phyloP scores from a whole-genome alignment of 192 early-diverging fungal genomes.

The Chytriomyces confervae region DNA sequence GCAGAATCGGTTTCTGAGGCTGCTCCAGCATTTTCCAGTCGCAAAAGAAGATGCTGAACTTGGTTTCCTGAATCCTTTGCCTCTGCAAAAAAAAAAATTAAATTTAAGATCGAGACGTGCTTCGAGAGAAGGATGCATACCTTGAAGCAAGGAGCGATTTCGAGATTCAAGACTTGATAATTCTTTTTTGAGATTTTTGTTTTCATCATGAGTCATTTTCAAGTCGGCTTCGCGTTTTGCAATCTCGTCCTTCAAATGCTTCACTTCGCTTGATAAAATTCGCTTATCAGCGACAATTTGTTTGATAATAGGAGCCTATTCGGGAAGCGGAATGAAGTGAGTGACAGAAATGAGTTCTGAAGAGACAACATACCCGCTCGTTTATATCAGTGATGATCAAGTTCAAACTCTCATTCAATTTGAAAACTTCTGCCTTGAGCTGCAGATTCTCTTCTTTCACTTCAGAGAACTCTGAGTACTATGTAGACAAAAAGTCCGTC shows the following conservation, averaged over 20 bases:
- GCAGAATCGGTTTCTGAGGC: constrained; percentile 2
- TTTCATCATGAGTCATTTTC: not conserved
- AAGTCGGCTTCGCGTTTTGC: too few species aligned
- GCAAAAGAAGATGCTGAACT: constrained; percentile 35
- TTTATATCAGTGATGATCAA: constrained; percentile 25
- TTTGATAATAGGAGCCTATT: constrained; percentile 38
- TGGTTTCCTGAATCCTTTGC: constrained; percentile 23
- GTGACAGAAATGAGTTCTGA: not conserved
- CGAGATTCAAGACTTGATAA: not conserved
- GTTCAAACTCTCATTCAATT: constrained; percentile 33
- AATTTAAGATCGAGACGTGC: too few species aligned
- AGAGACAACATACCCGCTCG: constrained; percentile 11
- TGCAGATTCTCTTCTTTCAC: constrained; percentile 34
- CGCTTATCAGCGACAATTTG: constrained; percentile 33
- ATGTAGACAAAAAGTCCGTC: not conserved
- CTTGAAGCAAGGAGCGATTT: not conserved
- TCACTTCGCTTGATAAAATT: constrained; percentile 27
- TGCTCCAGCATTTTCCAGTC: constrained; percentile 29
- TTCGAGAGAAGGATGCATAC: not conserved
- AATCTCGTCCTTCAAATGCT: constrained; percentile 7
- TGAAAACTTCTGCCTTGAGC: constrained; percentile 24
- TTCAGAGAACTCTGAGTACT: constrained; percentile 38
- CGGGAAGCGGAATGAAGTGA: not conserved
- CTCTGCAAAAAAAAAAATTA: constrained; percentile 13
- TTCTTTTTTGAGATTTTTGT: not conserved